Base-by-base conservation (phyloP, 768 basidiomycete species). In the Strobilomyces dryophilus region DNA sequence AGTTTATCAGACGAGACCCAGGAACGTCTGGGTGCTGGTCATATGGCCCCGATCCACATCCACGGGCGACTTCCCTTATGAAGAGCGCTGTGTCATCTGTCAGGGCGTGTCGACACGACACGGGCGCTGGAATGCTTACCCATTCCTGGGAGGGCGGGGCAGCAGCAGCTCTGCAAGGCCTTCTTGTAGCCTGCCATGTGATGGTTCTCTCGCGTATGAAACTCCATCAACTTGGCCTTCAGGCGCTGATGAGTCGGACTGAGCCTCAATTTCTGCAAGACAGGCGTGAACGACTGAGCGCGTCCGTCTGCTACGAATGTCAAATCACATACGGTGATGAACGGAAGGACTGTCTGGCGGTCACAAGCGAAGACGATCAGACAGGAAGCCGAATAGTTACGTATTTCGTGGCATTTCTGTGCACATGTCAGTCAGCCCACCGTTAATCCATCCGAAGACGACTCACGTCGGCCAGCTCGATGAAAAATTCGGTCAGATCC, bases 301-400 rank as follows among this genome's bases (percentile, higher is more conserved):
- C 31, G 5, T 20, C 32, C 31, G 5, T 20, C 32, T 14, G 6
- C 10, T 21, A 18, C 31, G 18, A 37, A 42, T 20, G 29, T 41
- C 11, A 18, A 52, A 24, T 2, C 5, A 42, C 60, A 21, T 36
- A 68, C 66, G 45, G 60, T 45, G 17, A 67, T 56, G 45, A 69
- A 67, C 17, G 66, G 66, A 31, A 68, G 63, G 15, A 80, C 67
- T 8, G 72, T 63, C 2, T 69, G 70, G 45, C 69, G 67, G n/a
- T 71, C 72, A 31, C 81, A 67, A 9, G 75, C 79, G 14, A 65
- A 61, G 20, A 70, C 70, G 15, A 82, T 74, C 29, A 72, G 60
- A 48, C 71, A 69, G 15, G 78, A 74, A 14, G 65, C 68, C 31
- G 73, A 73, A 51, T 74, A 81, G 52, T 82, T 80, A 34, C 76